Evolutionary conservation across 306 rosid species (phyloP).

Genomic region (Casuarina glauca): DNA sequence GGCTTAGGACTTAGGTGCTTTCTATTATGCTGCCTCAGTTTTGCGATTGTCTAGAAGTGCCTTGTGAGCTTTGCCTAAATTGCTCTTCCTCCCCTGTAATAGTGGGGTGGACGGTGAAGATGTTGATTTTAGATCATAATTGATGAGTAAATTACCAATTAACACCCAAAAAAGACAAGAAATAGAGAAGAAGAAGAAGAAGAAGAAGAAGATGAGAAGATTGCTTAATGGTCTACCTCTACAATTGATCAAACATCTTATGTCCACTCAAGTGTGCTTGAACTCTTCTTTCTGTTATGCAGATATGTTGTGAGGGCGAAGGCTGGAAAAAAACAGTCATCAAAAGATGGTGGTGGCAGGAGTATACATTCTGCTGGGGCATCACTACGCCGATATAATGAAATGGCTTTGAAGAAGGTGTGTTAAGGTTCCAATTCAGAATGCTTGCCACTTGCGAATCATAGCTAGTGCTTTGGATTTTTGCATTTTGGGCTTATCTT

Average conservation of each 20-base stretch:
- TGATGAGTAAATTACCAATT: neutral
- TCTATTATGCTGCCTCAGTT: neutral
- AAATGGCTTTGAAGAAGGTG: constrained; percentile 86
- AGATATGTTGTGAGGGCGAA: constrained; percentile 96
- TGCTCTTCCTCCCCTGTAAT: neutral
- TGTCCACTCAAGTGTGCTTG: neutral
- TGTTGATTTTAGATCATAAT: neutral
- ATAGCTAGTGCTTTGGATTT: neutral
- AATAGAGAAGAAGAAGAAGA: neutral
- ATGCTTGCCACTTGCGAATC: neutral
- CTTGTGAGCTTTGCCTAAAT: neutral
- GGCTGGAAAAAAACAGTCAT: constrained; percentile 88
- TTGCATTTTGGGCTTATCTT: neutral
- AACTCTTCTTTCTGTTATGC: constrained; percentile 27
- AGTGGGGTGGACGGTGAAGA: neutral
- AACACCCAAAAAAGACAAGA: too few relatives aligned
- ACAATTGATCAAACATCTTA: neutral
- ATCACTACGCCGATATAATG: constrained; percentile 86
- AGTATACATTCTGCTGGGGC: constrained; percentile 90
- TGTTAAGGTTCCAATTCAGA: neutral
- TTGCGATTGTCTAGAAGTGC: too few relatives aligned
- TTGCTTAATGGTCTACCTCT: neutral
- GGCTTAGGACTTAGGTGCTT: neutral
- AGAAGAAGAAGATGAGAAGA: neutral
- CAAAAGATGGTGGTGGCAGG: constrained; percentile 90